A percentile compares a stretch with the other conserved stretches of the same genome.
These are phyloP conservation scores for Microcos paniculata DNA, from an alignment of 345 rosid species.

Conservation along the genomic window DNA sequence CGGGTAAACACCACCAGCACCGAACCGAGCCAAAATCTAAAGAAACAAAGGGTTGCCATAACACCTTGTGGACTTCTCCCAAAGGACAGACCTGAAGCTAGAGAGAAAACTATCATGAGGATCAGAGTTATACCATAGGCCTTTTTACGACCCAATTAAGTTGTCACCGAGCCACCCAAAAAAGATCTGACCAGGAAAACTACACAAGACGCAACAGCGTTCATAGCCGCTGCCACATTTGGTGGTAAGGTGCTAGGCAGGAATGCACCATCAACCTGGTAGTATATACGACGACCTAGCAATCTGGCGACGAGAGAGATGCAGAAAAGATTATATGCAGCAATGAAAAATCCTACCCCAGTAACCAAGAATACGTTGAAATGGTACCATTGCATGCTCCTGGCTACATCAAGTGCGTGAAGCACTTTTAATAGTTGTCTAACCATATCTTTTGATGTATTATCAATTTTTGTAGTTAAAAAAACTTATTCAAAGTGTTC, in stretches of 20 bases:
- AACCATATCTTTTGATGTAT: conserved; percentile 32
- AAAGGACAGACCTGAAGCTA: conserved; percentile 38
- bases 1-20: conserved; percentile 36
- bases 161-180: conserved; percentile 49
- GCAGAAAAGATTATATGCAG: conserved; percentile 50
- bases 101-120: conserved; percentile 34
- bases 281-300: conserved; percentile 48
- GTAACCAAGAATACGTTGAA: conserved; percentile 43
- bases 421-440: conserved; percentile 38
- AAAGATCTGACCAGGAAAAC: conserved; percentile 37
- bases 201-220: conserved; percentile 36
- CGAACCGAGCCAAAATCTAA: conserved; percentile 44
- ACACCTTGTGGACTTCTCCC: conserved; percentile 23
- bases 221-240: conserved; percentile 35
- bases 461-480: too few relatives aligned
- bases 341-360: conserved; percentile 50
- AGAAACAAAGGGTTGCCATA: conserved; percentile 42
- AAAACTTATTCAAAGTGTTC: too few relatives aligned
- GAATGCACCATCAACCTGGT: conserved; percentile 18
- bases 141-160: conserved; percentile 36
- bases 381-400: conserved; percentile 46
- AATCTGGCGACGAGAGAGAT: conserved; percentile 38
- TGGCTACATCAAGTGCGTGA: conserved; percentile 40
- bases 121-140: conserved; percentile 40
- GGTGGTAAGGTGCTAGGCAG: conserved; percentile 42